phyloP scores from a whole-genome alignment of 805 yeast genomes.

The Candida fluviatilis region DNA sequence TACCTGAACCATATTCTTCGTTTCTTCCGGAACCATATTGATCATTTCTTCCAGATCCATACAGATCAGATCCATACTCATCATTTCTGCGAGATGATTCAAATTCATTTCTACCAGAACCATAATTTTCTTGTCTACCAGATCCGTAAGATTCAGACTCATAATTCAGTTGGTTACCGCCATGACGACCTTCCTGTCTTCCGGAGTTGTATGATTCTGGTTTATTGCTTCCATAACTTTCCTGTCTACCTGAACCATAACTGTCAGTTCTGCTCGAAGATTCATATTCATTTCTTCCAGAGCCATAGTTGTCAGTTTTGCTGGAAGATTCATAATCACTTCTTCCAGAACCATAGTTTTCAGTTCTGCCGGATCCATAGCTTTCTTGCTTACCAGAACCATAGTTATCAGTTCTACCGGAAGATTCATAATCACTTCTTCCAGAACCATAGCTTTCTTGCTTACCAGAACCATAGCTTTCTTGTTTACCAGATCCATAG shows the following conservation, averaged over 20 bases:
- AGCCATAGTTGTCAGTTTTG: not conserved
- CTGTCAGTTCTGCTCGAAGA: not conserved
- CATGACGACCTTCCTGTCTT: not conserved
- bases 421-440: not conserved
- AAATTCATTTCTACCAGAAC: not conserved
- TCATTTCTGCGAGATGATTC: not conserved
- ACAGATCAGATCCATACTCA: not conserved
- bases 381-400: not conserved
- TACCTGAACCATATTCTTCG: not conserved
- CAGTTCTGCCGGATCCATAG: not conserved
- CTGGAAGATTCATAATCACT: not conserved
- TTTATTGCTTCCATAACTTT: too few relatives aligned
- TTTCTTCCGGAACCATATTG: not conserved
- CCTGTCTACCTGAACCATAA: too few relatives aligned
- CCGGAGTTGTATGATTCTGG: not conserved
- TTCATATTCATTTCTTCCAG: slow-evolving; percentile 1
- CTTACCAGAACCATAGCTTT: not conserved
- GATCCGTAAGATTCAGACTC: not conserved
- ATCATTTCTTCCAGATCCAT: not conserved
- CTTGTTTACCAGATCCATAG: not conserved
- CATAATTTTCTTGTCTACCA: not conserved
- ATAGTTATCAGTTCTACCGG: not conserved
- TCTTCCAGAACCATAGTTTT: not conserved
- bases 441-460: not conserved
- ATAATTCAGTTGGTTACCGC: not conserved